Base-by-base conservation (phyloP, 371 early-diverging fungal genomes). In the Mucor plumbeus region DNA sequence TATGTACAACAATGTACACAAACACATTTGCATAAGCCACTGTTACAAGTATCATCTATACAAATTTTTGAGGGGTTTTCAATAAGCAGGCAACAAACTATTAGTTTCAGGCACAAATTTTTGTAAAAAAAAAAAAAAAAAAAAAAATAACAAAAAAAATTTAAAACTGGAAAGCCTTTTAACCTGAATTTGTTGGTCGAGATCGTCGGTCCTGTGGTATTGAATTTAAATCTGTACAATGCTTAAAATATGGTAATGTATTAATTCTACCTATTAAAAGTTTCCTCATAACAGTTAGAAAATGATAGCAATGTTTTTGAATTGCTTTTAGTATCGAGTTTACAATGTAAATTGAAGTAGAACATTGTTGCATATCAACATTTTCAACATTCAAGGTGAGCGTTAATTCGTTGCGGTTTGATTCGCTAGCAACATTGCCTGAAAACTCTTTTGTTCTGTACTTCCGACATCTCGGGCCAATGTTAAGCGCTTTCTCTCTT, bases 261-360 rank as follows among this genome's bases (percentile, higher is more conserved):
- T 40, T 6, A 33, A 14, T 57, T 56, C 48, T 33, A 35, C 47
- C 40, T 64, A 64, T 41, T 33, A 64, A 64, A 64, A 57, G 3
- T 44, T 64, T 57, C 31, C 43, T 57, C 41, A 21, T 9, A 17
- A 36, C n/a, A 33, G 11, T 19, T 58, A 64, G 64, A 64, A 64
- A 64, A 64, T 64, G 64, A 64, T 64, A 64, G 64, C 64, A 64
- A 15, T 64, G 58, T 64, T 64, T 64, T 64, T 9, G 57, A 26
- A 17, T 1, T 26, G 13, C 2, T 8, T 19, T 64, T 64, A 36
- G 5, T 64, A 43, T 14, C 4, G 1, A 40, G 21, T 41, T 58
- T 57, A 43, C 7, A 31, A 1, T 3, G 35, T n/a, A 60, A 47
- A 60, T 26, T 17, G 33, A 60, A 14, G n/a, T 44, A 55, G 9